Evolutionary conservation across 2,329 filamentous ascomycete species (phyloP), one percentile per base, ranked within the genome.

Genomic region (Laburnicola sp.): DNA sequence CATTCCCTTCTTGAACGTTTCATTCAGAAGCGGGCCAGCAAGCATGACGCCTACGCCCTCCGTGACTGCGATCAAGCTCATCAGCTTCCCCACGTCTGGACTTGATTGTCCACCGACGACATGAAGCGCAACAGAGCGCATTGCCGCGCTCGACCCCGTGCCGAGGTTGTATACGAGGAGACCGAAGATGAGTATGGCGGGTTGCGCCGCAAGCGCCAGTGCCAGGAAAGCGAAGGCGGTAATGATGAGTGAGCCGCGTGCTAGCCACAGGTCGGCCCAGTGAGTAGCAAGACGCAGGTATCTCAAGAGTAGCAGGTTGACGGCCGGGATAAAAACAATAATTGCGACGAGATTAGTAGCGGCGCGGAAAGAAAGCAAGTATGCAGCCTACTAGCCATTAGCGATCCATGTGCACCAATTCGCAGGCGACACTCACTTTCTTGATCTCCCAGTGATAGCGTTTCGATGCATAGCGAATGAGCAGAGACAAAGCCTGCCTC

Each of bases 391-490:
- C 48, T 7, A 31, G 23, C 75, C 60, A 37, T 75, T 76, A 45
- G 75, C 66, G 40, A 68, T 56, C 0, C 5, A 30, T 4, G 23
- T 1, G 23, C 6, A 10, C 10, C 2, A 4, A 16, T 9, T n/a
- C 10, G 36, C 7, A 35, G 25, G 28, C 1, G 27, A 6, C 43
- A 16, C 48, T 11, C 35, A 49, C 60, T 39, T 71, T 63, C 48
- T 77, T 75, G 16, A 81, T 68, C 30, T 75, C 74, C 76, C 78
- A 80, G 23, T 63, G 59, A 48, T 80, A 81, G 22, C 78, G 70
- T n/a, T 76, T 77, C 1, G 78, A 80, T 16, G 79, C 76, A 58
- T 81, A 81, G 50, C 79, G 76, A n/a, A 79, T 70, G 10, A 81
- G 60, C 46, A 81, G 71, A 54, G 72, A 75, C 11, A 76, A 66